Evolutionary conservation across 768 basidiomycete species (phyloP), one percentile per base, ranked within the genome.

Genomic region (Botryobasidium botryosum): DNA sequence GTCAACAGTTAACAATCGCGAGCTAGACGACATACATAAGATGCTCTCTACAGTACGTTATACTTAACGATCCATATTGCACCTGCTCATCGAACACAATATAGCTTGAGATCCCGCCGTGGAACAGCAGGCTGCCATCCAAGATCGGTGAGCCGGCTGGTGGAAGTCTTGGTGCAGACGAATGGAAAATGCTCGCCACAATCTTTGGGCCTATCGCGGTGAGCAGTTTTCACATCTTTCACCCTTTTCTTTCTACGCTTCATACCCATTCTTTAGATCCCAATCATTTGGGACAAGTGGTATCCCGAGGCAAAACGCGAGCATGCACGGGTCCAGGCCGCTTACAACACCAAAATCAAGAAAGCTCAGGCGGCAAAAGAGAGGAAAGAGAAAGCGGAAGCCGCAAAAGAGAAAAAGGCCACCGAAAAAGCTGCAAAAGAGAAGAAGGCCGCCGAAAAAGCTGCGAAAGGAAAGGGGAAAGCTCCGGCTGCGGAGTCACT

Each of bases 121-220:
- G 59, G 59, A 52, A 55, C 6, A 58, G 59, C 0, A 41, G 48
- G 4, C 43, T 61, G 18, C 59, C 59, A 6, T 6, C 46, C 4
- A 44, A 40, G 20, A 57, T 60, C 5, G 57, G 60, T 8, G 56
- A 53, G 45, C 63, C 63, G 2, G 55, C 60, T 0, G 60, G 62
- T 28, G 60, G 62, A 3, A 61, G 57, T 3, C 48, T 63, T 1
- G 61, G 58, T 4, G 62, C 61, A 0, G 62, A 64, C 41, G 57
- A 62, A 33, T 60, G 62, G 64, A 48, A 57, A 0, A 32, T 25
- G 28, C 20, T 45, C 21, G 35, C n/a, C 4, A 17, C 24, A 4
- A 23, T 18, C 4, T 37, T 38, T 38, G 44, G 44, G 6, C 44
- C 44, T n/a, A 5, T 45, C 5, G 35, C 26, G 5, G 44, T 45